Percentiles rank a stretch among this genome's conserved stretches.
Conservation (phyloP, 2,329 filamentous ascomycete genomes). For the Ophiocordyceps unilateralis region DNA sequence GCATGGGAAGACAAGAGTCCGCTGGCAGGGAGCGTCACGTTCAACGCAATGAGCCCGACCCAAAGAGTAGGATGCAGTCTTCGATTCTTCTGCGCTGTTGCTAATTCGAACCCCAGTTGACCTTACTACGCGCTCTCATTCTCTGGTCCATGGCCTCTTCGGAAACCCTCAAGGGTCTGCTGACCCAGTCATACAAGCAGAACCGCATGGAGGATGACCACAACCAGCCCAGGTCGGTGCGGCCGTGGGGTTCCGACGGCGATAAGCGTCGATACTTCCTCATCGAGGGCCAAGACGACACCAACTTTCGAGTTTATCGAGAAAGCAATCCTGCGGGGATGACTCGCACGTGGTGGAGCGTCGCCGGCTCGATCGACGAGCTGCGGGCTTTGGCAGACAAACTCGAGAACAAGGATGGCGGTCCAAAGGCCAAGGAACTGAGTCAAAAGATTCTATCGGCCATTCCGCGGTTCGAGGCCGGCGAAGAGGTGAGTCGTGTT, state of each 20-base stretch:
- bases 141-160: conserved; percentile 84
- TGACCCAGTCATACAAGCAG: conserved; percentile 81
- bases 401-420: conserved; percentile 59
- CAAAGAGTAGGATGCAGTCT: conserved; percentile 45
- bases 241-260: conserved; percentile 78
- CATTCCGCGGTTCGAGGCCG: conserved; percentile 79
- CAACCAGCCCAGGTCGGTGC: conserved; percentile 78
- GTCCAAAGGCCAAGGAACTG: conserved; percentile 63
- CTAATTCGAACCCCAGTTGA: conserved; percentile 39
- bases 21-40: conserved; percentile 61
- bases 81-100: neutral
- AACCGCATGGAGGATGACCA: conserved; percentile 59
- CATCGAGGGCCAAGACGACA: conserved; percentile 87
- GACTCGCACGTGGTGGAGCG: conserved; percentile 75
- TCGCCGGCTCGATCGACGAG: conserved; percentile 83
- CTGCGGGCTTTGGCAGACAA: conserved; percentile 58
- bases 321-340: conserved; percentile 73
- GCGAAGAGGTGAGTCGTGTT: conserved; percentile 53
- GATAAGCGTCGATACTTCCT: conserved; percentile 88
- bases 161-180: conserved; percentile 60
- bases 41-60: conserved; percentile 64
- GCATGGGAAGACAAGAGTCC: conserved; percentile 75
- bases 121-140: conserved; percentile 64
- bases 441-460: conserved; percentile 62
- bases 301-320: conserved; percentile 80